These are phyloP conservation scores for Leccinum incarnatum DNA, from an alignment of 768 basidiomycete genomes.

Conservation along the genomic window DNA sequence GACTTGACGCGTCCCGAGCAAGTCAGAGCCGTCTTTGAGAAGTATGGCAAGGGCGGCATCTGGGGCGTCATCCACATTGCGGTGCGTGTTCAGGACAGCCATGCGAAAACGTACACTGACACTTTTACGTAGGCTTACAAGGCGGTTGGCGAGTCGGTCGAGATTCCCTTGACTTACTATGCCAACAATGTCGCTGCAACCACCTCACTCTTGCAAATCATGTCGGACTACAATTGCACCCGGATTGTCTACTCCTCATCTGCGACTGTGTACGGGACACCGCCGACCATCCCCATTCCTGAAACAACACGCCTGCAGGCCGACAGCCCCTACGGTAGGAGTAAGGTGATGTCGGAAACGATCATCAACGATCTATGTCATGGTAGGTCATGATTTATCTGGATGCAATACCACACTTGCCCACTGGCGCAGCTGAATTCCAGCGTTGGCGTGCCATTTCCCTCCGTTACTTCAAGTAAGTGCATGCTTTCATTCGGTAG, in stretches of 20 bases:
- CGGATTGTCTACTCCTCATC: slow-evolving; percentile 97
- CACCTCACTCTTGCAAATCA: slow-evolving; percentile 78
- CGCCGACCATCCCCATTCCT: slow-evolving; percentile 88
- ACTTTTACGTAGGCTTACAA: slow-evolving; percentile 74
- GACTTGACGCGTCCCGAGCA: slow-evolving; percentile 76
- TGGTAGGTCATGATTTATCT: slow-evolving; percentile 41
- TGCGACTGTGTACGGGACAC: slow-evolving; percentile 96
- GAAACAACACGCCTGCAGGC: slow-evolving; percentile 86
- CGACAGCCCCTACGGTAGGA: slow-evolving; percentile 91
- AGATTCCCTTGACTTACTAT: slow-evolving; percentile 92
- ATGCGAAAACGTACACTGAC: background rate
- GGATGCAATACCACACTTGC: slow-evolving; percentile 1
- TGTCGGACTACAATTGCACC: slow-evolving; percentile 80
- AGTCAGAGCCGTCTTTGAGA: slow-evolving; percentile 75
- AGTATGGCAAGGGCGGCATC: slow-evolving; percentile 85
- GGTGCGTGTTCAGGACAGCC: slow-evolving; percentile 44
- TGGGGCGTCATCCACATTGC: slow-evolving; percentile 98
- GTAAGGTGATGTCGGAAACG: slow-evolving; percentile 93
- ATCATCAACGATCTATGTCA: slow-evolving; percentile 87
- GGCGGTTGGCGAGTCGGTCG: slow-evolving; percentile 94
- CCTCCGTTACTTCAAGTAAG: slow-evolving; percentile 95
- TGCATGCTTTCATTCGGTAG: background rate
- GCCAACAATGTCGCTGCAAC: slow-evolving; percentile 91
- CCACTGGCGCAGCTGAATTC: slow-evolving; percentile 52
- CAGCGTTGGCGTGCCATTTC: slow-evolving; percentile 78